Conservation (phyloP, 345 rosid genomes). For the Arabidopsis arenosa region DNA sequence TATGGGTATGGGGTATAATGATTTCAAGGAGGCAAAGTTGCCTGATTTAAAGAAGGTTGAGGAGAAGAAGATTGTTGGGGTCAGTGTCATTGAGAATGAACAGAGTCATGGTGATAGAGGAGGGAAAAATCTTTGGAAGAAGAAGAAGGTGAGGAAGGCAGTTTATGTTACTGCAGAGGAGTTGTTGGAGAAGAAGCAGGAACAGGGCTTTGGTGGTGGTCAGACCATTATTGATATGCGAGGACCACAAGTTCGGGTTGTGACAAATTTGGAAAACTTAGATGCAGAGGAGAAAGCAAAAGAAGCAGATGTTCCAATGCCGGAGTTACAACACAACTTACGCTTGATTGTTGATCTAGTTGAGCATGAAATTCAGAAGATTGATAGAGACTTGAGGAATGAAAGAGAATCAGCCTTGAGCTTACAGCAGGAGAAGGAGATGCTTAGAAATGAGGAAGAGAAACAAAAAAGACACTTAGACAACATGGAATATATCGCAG, state of each 20-base stretch:
- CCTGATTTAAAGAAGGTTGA: constrained; percentile 58
- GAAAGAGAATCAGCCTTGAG: constrained; percentile 83
- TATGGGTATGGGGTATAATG: constrained; percentile 93
- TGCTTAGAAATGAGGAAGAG: constrained; percentile 57
- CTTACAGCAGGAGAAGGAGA: constrained; percentile 83
- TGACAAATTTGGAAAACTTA: constrained; percentile 86
- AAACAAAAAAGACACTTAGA: constrained; percentile 62
- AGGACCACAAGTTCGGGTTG: constrained; percentile 82
- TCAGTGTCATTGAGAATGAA: constrained; percentile 31
- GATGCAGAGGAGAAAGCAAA: constrained; percentile 90
- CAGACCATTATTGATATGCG: constrained; percentile 95
- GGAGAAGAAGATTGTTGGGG: constrained; percentile 57
- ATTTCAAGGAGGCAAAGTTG: constrained; percentile 70
- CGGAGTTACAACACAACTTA: constrained; percentile 88
- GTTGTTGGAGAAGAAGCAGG: constrained; percentile 78
- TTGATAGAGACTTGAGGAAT: constrained; percentile 84
- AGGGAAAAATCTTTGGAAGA: constrained; percentile 69
- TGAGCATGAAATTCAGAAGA: constrained; percentile 85
- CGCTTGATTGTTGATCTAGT: constrained; percentile 77
- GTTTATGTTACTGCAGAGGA: constrained; percentile 69
- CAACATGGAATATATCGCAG: constrained; percentile 65
- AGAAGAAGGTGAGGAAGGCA: constrained; percentile 56
- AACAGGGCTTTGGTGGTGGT: constrained; percentile 72
- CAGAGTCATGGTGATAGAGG: constrained; percentile 49
- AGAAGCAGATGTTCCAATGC: constrained; percentile 87